phyloP scores from a whole-genome alignment of 2,329 filamentous ascomycete genomes.

The Didymella segeticola region DNA sequence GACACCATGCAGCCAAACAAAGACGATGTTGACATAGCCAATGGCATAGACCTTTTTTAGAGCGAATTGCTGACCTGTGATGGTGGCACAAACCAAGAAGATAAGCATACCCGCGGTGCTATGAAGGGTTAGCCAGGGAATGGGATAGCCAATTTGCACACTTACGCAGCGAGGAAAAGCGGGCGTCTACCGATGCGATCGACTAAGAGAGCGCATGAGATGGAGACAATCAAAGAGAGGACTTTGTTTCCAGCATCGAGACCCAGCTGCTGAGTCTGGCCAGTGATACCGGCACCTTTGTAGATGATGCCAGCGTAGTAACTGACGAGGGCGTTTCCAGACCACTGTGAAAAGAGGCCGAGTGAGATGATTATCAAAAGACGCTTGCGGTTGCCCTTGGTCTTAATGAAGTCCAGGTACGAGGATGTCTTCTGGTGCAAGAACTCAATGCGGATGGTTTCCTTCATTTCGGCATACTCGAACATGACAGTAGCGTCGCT shows the following conservation, averaged over 20 bases:
- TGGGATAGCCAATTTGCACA: conserved; percentile 52
- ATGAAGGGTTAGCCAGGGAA: conserved; percentile 40
- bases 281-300: conserved; percentile 48
- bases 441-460: conserved; percentile 18
- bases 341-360: conserved; percentile 49
- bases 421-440: conserved; percentile 27
- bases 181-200: conserved; percentile 52
- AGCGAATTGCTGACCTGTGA: conserved; percentile 54
- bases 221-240: conserved; percentile 47
- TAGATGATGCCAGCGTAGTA: conserved; percentile 49
- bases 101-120: conserved; percentile 6
- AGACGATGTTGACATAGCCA: conserved; percentile 53
- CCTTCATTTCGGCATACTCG: conserved; percentile 19
- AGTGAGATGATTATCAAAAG: conserved; percentile 49
- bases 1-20: conserved; percentile 56
- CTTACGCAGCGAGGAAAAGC: conserved; percentile 52
- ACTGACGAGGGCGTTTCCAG: conserved; percentile 50
- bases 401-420: conserved; percentile 34
- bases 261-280: conserved; percentile 42
- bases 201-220: conserved; percentile 39
- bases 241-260: conserved; percentile 52
- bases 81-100: conserved; percentile 5
- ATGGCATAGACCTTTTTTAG: conserved; percentile 44
- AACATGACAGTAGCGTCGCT: conserved; percentile 22
- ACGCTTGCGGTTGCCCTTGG: conserved; percentile 47